Conservation (phyloP, 352 stramenopile genomes). For the Phytophthora fragariaefolia region DNA sequence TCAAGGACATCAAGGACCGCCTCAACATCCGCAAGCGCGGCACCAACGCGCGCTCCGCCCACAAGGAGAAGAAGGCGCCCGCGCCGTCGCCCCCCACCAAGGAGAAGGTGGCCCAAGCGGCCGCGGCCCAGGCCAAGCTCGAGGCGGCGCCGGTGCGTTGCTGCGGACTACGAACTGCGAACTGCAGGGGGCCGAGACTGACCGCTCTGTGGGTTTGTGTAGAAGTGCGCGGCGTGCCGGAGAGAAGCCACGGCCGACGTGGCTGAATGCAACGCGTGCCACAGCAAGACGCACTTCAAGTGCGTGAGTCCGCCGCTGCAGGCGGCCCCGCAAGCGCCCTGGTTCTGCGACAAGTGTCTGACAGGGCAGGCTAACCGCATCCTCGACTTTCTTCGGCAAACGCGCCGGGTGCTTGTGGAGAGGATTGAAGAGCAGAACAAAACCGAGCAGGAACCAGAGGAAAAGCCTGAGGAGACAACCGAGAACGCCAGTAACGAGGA, state of each 20-base stretch:
- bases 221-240: conserved; percentile 57
- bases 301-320: conserved; percentile 50
- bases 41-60: conserved; percentile 57
- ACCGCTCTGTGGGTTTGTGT: conserved; percentile 1
- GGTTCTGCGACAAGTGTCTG: conserved; percentile 70
- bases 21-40: conserved; percentile 77
- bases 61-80: conserved; percentile 64
- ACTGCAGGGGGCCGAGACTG: background rate
- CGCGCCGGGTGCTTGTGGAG: conserved; percentile 56
- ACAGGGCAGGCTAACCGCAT: conserved; percentile 61
- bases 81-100: conserved; percentile 34
- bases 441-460: background rate
- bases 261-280: conserved; percentile 61
- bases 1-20: conserved; percentile 84
- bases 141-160: conserved; percentile 33
- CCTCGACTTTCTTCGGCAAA: conserved; percentile 73
- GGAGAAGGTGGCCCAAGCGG: conserved; percentile 13
- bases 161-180: background rate
- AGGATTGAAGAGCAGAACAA: conserved; percentile 39
- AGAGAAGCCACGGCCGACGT: conserved; percentile 55
- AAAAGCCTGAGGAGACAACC: background rate
- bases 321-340: conserved; percentile 31
- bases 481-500: background rate
- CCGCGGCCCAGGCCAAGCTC: conserved; percentile 25
- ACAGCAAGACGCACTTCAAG: conserved; percentile 64